phyloP scores from a whole-genome alignment of 2,329 filamentous ascomycete genomes.

The Aspergillus intermedius region DNA sequence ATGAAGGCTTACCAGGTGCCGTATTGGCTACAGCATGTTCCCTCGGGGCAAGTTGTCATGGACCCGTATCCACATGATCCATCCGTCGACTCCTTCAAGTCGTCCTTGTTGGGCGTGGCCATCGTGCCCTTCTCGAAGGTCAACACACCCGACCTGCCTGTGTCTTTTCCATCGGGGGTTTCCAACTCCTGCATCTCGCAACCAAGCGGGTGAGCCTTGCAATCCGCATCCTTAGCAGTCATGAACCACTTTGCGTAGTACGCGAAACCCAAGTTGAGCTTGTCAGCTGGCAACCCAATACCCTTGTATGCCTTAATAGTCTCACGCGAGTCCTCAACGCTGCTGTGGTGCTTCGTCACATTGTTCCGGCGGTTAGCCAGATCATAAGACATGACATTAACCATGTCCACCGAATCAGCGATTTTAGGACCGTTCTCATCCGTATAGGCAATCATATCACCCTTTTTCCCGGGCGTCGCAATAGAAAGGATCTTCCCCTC shows the following conservation, averaged over 20 bases:
- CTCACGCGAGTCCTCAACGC: slow-evolving; percentile 50
- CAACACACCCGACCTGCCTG: slow-evolving; percentile 45
- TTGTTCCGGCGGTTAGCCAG: slow-evolving; percentile 64
- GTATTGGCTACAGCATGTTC: slow-evolving; percentile 30
- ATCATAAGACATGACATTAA: slow-evolving; percentile 69
- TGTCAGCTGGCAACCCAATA: slow-evolving; percentile 49
- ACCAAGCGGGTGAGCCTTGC: slow-evolving; percentile 45
- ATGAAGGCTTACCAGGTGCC: slow-evolving; percentile 27
- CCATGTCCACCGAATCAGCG: slow-evolving; percentile 55
- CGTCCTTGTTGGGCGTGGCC: slow-evolving; percentile 14
- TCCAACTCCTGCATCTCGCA: slow-evolving; percentile 57
- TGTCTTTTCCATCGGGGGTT: slow-evolving; percentile 54
- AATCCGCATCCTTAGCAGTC: slow-evolving; percentile 45
- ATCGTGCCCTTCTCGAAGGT: slow-evolving; percentile 43
- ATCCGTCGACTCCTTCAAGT: slow-evolving; percentile 20
- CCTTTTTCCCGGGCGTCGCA: slow-evolving; percentile 56
- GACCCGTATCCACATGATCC: slow-evolving; percentile 28
- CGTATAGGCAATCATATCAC: slow-evolving; percentile 65
- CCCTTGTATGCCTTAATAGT: slow-evolving; percentile 54
- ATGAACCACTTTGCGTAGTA: slow-evolving; percentile 65
- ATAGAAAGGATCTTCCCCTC: slow-evolving; percentile 57
- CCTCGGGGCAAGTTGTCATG: slow-evolving; percentile 23
- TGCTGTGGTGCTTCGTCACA: slow-evolving; percentile 58
- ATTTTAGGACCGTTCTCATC: slow-evolving; percentile 52
- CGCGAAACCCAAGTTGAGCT: slow-evolving; percentile 60